Base-by-base conservation (phyloP, 192 early-diverging fungal species). In the Umbelopsis sp. region DNA sequence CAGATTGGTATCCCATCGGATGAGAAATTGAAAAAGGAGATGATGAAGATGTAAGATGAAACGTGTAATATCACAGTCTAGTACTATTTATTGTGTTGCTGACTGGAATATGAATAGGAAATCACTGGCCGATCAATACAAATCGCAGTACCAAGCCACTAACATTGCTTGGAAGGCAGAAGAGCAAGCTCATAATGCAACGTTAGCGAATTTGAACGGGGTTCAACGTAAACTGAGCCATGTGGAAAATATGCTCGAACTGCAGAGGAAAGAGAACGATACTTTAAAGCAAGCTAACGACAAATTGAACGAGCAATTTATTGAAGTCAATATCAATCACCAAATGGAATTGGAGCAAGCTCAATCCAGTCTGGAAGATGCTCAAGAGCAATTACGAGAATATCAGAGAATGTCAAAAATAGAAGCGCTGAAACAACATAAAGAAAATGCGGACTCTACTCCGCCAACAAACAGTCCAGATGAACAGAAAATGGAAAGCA, bases 1-100 rank as follows among this genome's bases (percentile, higher is more conserved):
- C 37, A 41, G 5, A 25, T 30, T 16, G 55, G 55, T 3, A n/a
- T 61, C 0, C 21, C 55, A 27, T 18, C 30, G 12, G 55, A 61
- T 30, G 55, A 61, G 25, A 61, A 61, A 61, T 61, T 61, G 55
- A 61, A 30, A 35, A 61, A 61, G 55, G 55, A 61, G 27, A 13
- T 61, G 12, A 18, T 35, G 6, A 61, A 61, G 13, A 18, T 61
- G 55, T 61, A 61, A 61, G 55, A n/a, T 35, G 30, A 49, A 16
- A 49, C 1, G 48, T 13, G 0, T 21, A 16, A 20, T 49, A 16
- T 21, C 1, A 16, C 48, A 5, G 6, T 16, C 3, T 1, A 20
- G 15, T 13, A 15, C 30, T 15, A 11, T 35, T 18, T 58, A 33
- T 16, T 58, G 11, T 11, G 10, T 61, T 11, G 33, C 13, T 13